Percentiles rank a stretch among this genome's conserved stretches.
Evolutionary conservation across 306 rosid species (phyloP).

Genomic region (Castanospermum australe): DNA sequence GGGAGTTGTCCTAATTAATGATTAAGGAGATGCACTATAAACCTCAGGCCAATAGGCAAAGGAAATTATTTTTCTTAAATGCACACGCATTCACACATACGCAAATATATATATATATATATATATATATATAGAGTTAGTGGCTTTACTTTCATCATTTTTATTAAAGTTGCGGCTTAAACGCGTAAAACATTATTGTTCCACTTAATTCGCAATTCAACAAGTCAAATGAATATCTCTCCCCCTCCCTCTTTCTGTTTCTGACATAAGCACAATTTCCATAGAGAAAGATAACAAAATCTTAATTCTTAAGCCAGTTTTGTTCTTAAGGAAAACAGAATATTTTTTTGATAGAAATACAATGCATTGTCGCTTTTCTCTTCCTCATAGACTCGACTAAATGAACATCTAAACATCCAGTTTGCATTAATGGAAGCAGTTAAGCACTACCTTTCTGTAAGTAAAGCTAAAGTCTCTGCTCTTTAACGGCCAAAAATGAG

Average conservation of each 20-base stretch:
- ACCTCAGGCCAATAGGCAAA: too few species aligned
- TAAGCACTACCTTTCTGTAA: background rate
- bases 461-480: background rate
- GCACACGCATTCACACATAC: too few species aligned
- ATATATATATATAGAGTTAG: too few species aligned
- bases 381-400: background rate
- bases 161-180: background rate
- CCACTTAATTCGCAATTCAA: background rate
- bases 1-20: too few species aligned
- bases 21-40: too few species aligned
- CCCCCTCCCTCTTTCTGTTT: background rate
- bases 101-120: too few species aligned
- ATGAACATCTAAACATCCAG: background rate
- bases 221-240: background rate
- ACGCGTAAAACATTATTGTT: background rate
- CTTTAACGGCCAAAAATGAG: background rate
- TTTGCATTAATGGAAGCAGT: background rate
- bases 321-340: background rate
- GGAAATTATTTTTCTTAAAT: too few species aligned
- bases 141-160: too few species aligned
- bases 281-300: background rate
- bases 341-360: constrained; percentile 6
- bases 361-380: background rate
- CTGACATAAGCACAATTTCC: constrained; percentile 9
- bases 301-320: background rate